Percentiles rank a stretch among this genome's conserved stretches.
Conservation (phyloP, 768 basidiomycete species). For the Mycena venus region DNA sequence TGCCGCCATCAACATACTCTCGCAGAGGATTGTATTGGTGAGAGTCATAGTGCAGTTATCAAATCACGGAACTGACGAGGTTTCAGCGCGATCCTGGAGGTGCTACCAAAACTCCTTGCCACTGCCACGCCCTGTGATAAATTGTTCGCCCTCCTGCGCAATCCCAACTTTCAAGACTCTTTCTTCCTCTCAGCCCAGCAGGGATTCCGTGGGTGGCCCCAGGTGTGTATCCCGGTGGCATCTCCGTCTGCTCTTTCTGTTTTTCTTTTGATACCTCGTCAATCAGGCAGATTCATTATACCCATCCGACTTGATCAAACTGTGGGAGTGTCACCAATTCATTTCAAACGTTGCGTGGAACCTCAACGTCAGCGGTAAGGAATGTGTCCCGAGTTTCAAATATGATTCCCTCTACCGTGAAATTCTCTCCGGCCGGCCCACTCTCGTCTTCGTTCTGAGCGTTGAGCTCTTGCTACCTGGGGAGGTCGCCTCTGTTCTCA, state of each 20-base stretch:
- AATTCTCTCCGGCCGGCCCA: background rate
- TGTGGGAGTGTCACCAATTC: constrained; percentile 1
- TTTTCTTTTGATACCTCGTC: no score
- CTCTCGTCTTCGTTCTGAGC: background rate
- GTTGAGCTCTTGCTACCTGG: no score
- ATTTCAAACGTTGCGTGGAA: background rate
- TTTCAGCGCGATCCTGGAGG: background rate
- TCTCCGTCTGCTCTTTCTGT: no score
- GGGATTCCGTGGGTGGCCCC: background rate
- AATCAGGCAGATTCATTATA: background rate
- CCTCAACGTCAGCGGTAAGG: background rate
- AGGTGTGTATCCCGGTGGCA: background rate
- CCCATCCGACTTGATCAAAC: background rate
- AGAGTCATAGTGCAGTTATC: no score
- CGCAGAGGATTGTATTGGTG: no score
- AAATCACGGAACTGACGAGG: no score
- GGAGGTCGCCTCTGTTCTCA: background rate
- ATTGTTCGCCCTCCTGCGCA: background rate
- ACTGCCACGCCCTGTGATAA: constrained; percentile 1
- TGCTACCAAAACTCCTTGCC: background rate
- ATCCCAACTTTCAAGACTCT: background rate
- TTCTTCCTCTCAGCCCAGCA: background rate
- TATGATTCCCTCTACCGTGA: background rate
- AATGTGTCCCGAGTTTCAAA: background rate
- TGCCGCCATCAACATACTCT: no score